Conservation (phyloP, 2,329 filamentous ascomycete genomes). For the Cercospora zeina region DNA sequence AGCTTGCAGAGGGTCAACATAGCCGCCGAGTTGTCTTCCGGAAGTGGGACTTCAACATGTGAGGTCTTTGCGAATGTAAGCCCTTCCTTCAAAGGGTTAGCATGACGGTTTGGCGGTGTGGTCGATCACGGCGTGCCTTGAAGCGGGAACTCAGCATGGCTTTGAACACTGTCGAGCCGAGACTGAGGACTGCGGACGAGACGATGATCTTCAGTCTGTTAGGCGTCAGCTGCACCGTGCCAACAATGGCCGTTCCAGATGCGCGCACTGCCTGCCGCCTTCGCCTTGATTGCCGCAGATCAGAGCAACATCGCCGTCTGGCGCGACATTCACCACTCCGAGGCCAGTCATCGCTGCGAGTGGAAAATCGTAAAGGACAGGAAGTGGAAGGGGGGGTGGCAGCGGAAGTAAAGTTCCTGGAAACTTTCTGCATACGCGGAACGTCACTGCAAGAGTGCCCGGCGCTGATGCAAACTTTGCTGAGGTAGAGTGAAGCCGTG, state of each 20-base stretch:
- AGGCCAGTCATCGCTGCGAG: background rate
- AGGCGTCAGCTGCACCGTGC: background rate
- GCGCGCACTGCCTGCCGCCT: background rate
- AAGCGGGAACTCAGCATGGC: conserved; percentile 19
- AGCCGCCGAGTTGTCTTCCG: conserved; percentile 16
- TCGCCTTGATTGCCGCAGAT: background rate
- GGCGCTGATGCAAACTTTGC: too few relatives aligned
- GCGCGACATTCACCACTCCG: conserved; percentile 35
- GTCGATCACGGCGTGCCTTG: background rate
- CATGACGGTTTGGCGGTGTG: background rate
- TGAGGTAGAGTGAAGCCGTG: too few relatives aligned
- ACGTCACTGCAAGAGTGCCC: too few relatives aligned
- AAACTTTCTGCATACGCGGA: too few relatives aligned
- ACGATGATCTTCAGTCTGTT: conserved; percentile 8
- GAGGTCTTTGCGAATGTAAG: background rate
- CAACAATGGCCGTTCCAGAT: background rate
- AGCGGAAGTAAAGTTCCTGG: too few relatives aligned
- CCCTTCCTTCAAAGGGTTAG: conserved; percentile 9
- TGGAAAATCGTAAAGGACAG: too few relatives aligned
- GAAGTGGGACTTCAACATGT: conserved; percentile 13
- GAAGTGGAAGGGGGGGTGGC: too few relatives aligned
- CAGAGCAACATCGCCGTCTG: conserved; percentile 40
- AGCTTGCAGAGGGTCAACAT: conserved; percentile 19
- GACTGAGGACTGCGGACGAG: conserved; percentile 15
- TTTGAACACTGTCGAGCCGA: conserved; percentile 24